These are phyloP conservation scores for Pythium insidiosum DNA, from an alignment of 352 stramenopile species.

Conservation along the genomic window DNA sequence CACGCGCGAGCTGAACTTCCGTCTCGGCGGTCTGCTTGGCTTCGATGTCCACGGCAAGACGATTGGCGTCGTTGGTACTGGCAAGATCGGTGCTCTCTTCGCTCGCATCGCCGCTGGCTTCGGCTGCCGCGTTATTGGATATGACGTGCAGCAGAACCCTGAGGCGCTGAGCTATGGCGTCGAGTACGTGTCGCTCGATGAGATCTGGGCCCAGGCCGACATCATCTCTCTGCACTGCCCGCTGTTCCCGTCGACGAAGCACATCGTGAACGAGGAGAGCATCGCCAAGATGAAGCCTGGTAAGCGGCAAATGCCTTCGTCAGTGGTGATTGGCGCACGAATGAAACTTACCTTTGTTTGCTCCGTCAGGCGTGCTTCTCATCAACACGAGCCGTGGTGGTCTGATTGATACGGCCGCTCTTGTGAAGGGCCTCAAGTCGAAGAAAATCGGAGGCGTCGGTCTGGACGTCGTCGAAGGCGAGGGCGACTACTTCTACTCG, in stretches of 20 bases:
- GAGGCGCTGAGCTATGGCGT: slow-evolving; percentile 32
- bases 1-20: slow-evolving; percentile 71
- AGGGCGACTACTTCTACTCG: slow-evolving; percentile 73
- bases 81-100: slow-evolving; percentile 43
- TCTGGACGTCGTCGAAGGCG: slow-evolving; percentile 86
- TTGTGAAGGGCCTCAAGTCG: slow-evolving; percentile 73
- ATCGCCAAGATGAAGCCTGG: slow-evolving; percentile 84
- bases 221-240: slow-evolving; percentile 88
- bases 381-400: slow-evolving; percentile 89
- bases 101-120: slow-evolving; percentile 29
- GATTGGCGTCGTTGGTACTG: slow-evolving; percentile 55
- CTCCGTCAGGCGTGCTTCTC: slow-evolving; percentile 71
- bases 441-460: slow-evolving; percentile 71
- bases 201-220: slow-evolving; percentile 59
- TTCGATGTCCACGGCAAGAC: slow-evolving; percentile 72
- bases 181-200: slow-evolving; percentile 52
- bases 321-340: too few species aligned
- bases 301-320: too few species aligned
- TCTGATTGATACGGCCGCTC: slow-evolving; percentile 75
- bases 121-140: slow-evolving; percentile 36
- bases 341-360: too few species aligned
- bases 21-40: slow-evolving; percentile 42
- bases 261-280: slow-evolving; percentile 78
- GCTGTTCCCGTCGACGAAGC: slow-evolving; percentile 68
- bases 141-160: slow-evolving; percentile 53